A percentile compares a stretch with the other conserved stretches of the same genome.
These are phyloP conservation scores for Microcos paniculata DNA, from an alignment of 345 rosid genomes.

Conservation along the genomic window DNA sequence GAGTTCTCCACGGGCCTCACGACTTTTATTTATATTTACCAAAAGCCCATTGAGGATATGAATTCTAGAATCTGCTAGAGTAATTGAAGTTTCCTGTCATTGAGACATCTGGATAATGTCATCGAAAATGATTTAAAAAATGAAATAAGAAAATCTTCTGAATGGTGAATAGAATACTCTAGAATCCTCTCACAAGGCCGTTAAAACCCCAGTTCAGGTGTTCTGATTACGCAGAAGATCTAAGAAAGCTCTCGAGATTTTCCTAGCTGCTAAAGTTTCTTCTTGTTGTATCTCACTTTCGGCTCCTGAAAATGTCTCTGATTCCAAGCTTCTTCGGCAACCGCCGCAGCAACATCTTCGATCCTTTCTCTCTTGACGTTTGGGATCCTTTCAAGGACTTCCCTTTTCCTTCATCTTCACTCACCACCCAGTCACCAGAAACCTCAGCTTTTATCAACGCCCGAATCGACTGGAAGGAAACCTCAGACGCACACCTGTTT, in stretches of 20 bases:
- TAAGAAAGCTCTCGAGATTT: no score
- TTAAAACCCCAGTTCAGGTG: not conserved
- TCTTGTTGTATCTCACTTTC: not conserved
- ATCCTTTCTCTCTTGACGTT: slow-evolving; percentile 17
- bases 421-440: not conserved
- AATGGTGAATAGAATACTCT: no score
- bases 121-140: not conserved
- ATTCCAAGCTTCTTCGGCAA: slow-evolving; percentile 23
- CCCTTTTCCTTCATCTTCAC: slow-evolving; percentile 1
- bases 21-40: not conserved
- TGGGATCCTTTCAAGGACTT: slow-evolving; percentile 22
- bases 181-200: not conserved
- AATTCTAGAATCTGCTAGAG: not conserved
- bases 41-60: not conserved
- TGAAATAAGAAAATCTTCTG: not conserved
- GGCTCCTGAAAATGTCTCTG: slow-evolving; percentile 10
- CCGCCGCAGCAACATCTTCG: not conserved
- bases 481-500: slow-evolving; percentile 20
- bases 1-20: not conserved
- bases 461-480: slow-evolving; percentile 22
- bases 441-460: slow-evolving; percentile 8
- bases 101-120: not conserved
- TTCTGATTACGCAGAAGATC: not conserved
- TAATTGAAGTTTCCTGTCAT: not conserved
- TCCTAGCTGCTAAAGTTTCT: not conserved